Evolutionary conservation across 1,284 basidiomycete species (phyloP), one percentile per base, ranked within the genome.

Genomic region (Mycena sp.): DNA sequence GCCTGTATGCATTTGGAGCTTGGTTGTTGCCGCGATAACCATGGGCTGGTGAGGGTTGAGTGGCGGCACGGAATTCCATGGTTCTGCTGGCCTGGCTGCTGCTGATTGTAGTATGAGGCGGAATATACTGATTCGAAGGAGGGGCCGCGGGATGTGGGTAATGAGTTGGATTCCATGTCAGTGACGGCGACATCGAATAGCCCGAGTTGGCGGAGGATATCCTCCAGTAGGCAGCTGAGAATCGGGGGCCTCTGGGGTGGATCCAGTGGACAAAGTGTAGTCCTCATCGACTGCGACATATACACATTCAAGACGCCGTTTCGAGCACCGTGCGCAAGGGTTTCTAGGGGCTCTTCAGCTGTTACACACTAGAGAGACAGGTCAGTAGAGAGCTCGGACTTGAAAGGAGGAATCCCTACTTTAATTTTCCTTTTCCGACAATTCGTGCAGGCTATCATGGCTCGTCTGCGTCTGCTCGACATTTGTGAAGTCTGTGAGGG

Each of bases 371-470:
- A 30, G 5, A 16, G 11, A 4, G 11, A n/a, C 0, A 14, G 32
- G n/a, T 63, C 17, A 67, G 49, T 23, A 38, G 19, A 4, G 9
- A n/a, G 19, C 54, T 10, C 56, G 14, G 32, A 43, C 40, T 16
- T 16, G 19, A 21, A 21, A 19, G 5, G 12, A 11, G 14, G 6
- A 72, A 45, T 63, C 23, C 14, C 28, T 50, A 83, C 86, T 76
- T 83, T 85, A 56, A 86, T 80, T 73, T 87, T 86, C 12, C 82
- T 79, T 38, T 74, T 71, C n/a, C 86, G 81, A 69, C 86, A 87
- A 61, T 77, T 75, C 1, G 73, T 76, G 71, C 86, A 87, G 11
- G 86, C 86, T 65, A 86, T 82, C 25, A 80, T 76, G 1, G 80
- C 81, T 58, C 84, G 77, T 65, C 79, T 80, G 60, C 77, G 72